Evolutionary conservation across 2,329 filamentous ascomycete species (phyloP), one percentile per base, ranked within the genome.

Genomic region (Coniochaeta sp.): DNA sequence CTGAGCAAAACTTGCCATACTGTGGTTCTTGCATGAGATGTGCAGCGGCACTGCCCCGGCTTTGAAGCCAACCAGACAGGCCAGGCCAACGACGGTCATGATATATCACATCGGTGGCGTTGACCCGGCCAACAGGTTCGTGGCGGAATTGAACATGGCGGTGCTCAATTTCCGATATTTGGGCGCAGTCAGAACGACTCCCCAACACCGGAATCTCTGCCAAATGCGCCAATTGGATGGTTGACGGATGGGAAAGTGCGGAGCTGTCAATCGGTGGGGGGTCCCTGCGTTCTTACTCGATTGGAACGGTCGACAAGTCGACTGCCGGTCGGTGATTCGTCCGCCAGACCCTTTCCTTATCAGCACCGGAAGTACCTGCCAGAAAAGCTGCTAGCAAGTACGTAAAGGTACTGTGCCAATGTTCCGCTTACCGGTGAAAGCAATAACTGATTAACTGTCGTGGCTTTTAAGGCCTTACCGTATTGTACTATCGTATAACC

Each of bases 271-370:
- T 4, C 4, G 42, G 58, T 59, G 44, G 44, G 57, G 58, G 58
- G 17, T 30, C 10, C 26, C 16, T n/a, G 26, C 3, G 47, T 60
- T n/a, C n/a, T n/a, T 60, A 60, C 58, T 60, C 50, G 58, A 60
- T 60, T 36, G 12, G 52, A 60, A 56, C 50, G 24, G 6, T n/a
- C 12, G 26, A 55, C n/a, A 42, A 30, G 56, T 52, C 42, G 42
- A 47, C 10, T 26, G 22, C 14, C 22, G 28, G 14, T 7, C 52
- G 4, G 26, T 57, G 58, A 60, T 60, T 57, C 19, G 58, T 34
- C 34, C 19, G 28, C 40, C 26, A 34, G n/a, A 7, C 36, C 10
- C 14, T 19, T 57, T 28, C 16, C 58, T 60, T 60, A 60, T 60
- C 58, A 60, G 36, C 26, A 22, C 17, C n/a, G n/a, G n/a, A n/a